Base-by-base conservation (phyloP, 257 asterid species). In the Leptodermis oblonga region DNA sequence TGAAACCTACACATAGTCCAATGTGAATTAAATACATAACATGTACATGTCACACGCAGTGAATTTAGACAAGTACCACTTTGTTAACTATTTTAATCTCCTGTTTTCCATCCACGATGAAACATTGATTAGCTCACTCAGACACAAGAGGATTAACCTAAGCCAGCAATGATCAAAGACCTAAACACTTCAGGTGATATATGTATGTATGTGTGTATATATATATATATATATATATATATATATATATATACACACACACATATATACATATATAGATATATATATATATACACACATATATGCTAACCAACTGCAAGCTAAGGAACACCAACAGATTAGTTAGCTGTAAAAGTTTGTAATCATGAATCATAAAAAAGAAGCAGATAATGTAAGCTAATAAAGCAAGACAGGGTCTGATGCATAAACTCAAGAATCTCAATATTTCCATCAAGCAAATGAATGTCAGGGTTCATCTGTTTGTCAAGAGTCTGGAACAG, bases 1-100 rank as follows among this genome's bases (percentile, higher is more conserved):
- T 68, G 78, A 76, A 77, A 76, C 93, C 94, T 86, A 79, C 22
- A 49, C 81, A 73, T 69, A 55, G 53, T 72, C 67, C 41, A 68
- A 18, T 48, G 53, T 71, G 58, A 71, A 63, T 49, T 72, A 55
- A 46, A n/a, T n/a, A 25, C 18, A 45, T 23, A 54, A 66, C 55
- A 61, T 11, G 58, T 46, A 65, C 13, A 67, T 36, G 41, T 17
- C 6, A 31, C 22, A 61, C 33, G 23, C 17, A 54, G 14, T 9
- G 62, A 55, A 55, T 55, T 52, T 52, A 22, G 59, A 52, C 31
- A 22, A n/a, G 59, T 4, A 52, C n/a, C 31, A 22, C 9, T 25
- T 23, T 15, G 14, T 26, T 30, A 56, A 30, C 33, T 56, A 4
- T n/a, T 11, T 5, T 26, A 25, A 26, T 56, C 31, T 28, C 62